Evolutionary conservation across 1,139 yeast species (phyloP).

Genomic region (Hansenula anomala): DNA sequence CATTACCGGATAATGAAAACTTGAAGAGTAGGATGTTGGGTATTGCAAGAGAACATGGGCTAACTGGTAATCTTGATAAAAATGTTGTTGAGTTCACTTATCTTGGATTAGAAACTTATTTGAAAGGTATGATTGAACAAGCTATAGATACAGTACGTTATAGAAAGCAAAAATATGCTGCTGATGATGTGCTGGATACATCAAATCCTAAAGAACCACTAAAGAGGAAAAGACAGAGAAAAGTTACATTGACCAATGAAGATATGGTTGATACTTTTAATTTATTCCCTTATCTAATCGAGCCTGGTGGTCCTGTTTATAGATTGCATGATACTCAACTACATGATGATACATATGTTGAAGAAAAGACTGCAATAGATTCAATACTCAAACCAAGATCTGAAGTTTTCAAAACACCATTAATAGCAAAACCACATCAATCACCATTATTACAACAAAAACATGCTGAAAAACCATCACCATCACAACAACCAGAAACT

Average conservation of each 20-base stretch:
- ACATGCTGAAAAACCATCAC: background rate
- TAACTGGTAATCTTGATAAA: constrained; percentile 73
- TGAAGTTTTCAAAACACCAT: constrained; percentile 9
- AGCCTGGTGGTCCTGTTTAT: constrained; percentile 57
- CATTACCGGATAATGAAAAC: constrained; percentile 76
- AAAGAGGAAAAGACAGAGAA: constrained; percentile 19
- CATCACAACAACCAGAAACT: background rate
- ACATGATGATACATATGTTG: constrained; percentile 51
- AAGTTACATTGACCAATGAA: constrained; percentile 52
- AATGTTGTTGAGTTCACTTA: constrained; percentile 74
- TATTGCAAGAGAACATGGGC: constrained; percentile 85
- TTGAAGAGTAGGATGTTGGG: constrained; percentile 71
- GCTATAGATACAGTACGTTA: constrained; percentile 70
- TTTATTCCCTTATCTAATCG: constrained; percentile 62
- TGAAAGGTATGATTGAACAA: constrained; percentile 69
- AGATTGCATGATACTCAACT: constrained; percentile 48
- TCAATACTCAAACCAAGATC: constrained; percentile 28
- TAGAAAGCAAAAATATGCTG: constrained; percentile 49
- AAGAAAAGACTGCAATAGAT: constrained; percentile 38
- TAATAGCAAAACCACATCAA: background rate
- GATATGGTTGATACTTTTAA: constrained; percentile 62
- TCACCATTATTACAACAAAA: constrained; percentile 6
- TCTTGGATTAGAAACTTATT: constrained; percentile 74
- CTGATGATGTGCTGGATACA: constrained; percentile 32
- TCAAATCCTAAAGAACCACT: constrained; percentile 13